These are phyloP conservation scores for Pyrus bretschneideri DNA, from an alignment of 306 rosid species.

Conservation along the genomic window DNA sequence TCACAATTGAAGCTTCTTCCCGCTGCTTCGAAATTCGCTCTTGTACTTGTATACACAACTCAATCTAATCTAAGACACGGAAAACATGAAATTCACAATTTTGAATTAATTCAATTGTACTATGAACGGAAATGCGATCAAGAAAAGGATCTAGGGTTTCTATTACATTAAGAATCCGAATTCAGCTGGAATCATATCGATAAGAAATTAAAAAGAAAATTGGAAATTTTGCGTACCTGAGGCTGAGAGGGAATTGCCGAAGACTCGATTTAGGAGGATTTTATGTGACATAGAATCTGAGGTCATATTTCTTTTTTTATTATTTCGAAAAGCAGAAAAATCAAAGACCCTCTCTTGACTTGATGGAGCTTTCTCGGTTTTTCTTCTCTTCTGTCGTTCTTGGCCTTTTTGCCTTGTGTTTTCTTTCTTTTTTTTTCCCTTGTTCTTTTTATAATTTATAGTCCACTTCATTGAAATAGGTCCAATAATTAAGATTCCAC, in stretches of 20 bases:
- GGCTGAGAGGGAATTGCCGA: not conserved
- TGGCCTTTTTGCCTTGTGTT: not conserved
- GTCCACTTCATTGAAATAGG: too few relatives aligned
- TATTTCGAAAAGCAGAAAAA: not conserved
- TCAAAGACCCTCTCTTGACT: conserved; percentile 10
- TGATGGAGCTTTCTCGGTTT: not conserved
- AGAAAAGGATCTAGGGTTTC: conserved; percentile 43
- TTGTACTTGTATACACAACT: conserved; percentile 8
- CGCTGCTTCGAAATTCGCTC: not conserved
- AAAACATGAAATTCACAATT: not conserved
- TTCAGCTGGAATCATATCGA: conserved; percentile 9
- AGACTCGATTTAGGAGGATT: not conserved
- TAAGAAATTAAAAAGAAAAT: not conserved
- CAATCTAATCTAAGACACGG: conserved; percentile 4
- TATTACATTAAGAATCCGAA: not conserved
- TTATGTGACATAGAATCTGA: not conserved
- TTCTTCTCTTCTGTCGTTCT: not conserved
- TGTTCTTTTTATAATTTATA: not conserved
- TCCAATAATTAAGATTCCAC: too few relatives aligned
- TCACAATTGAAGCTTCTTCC: conserved; percentile 20
- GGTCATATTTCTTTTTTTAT: not conserved
- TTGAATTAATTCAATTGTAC: not conserved
- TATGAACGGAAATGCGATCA: conserved; percentile 8
- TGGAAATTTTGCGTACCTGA: conserved; percentile 33
- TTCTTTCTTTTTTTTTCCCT: not conserved